phyloP scores from a whole-genome alignment of 164 flowering plant genomes.

The Magnolia changhungtana region DNA sequence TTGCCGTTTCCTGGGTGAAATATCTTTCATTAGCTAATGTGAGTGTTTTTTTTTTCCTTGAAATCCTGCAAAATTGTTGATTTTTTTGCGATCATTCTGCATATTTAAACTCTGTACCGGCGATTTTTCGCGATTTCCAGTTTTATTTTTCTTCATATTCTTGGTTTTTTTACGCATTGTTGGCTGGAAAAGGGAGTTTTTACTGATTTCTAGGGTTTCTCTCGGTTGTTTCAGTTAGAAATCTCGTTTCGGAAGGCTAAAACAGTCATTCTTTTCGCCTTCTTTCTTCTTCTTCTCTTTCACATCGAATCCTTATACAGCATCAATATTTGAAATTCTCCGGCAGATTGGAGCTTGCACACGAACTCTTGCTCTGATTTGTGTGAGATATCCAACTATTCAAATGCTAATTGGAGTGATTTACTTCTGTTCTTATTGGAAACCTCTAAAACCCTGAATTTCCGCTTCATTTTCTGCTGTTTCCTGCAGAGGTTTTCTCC shows the following conservation, averaged over 20 bases:
- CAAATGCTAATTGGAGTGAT: neutral
- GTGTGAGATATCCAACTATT: neutral
- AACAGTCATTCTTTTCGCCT: neutral
- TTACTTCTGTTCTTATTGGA: neutral
- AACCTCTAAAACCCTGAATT: neutral
- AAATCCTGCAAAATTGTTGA: no score
- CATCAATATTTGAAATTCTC: neutral
- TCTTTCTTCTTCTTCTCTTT: neutral
- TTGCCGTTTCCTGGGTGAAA: no score
- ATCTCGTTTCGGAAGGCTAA: neutral
- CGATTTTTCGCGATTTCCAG: no score
- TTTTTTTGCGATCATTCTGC: no score
- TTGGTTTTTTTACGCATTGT: no score
- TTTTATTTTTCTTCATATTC: no score
- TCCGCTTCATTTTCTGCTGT: neutral
- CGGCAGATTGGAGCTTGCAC: neutral
- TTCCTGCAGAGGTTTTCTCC: neutral
- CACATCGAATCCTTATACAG: no score
- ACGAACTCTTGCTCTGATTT: neutral
- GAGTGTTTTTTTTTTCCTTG: no score
- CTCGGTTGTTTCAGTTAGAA: neutral
- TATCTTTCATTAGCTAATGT: no score
- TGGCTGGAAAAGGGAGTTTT: neutral
- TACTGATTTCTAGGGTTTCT: conserved; percentile 14
- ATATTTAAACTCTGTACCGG: no score